Evolutionary conservation across 2,329 filamentous ascomycete genomes (phyloP), one percentile per base, ranked within the genome.

Genomic region (Didymellaceae sp.): DNA sequence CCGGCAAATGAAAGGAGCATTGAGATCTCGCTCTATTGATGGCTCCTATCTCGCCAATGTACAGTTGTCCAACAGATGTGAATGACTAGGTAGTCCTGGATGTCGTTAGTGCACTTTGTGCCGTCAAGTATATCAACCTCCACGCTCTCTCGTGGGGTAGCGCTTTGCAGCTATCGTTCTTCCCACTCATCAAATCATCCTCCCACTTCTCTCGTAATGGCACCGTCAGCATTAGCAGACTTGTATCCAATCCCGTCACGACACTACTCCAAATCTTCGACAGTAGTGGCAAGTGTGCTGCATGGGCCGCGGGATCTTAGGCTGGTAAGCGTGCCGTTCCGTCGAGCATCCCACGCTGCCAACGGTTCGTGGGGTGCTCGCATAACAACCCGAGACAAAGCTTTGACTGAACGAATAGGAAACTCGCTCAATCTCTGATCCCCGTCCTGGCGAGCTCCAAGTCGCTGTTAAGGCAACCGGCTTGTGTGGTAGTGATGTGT

Each of bases 401-500:
- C 33, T 55, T 62, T 73, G 61, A 72, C 46, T 18, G 21, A 35
- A 54, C 53, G 28, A 61, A 55, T 61, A 86, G 84, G 78, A 85
- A 78, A 75, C 78, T 47, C 80, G 84, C 52, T 65, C 74, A 6
- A 77, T 87, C 18, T 71, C 83, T 4, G 47, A 79, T n/a, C 84
- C 84, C 11, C 75, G 74, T 11, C 70, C 77, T 50, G 75, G 79
- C 45, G 85, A 88, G 65, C 77, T 89, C 46, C 86, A 88, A 71
- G 80, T 88, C 62, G 79, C 83, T 59, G 78, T 89, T 69, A 82
- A 82, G 62, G 80, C 82, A 6, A 88, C 86, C 18, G 86, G 86
- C 28, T 85, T 89, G 61, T 89, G 86, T 68, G 86, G 86, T 47
- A 88, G 85, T 6, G 86, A 89, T 70, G 82, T 88, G 45, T 84